phyloP scores from a whole-genome alignment of 768 basidiomycete genomes.

The Panaeolus papilionaceus region DNA sequence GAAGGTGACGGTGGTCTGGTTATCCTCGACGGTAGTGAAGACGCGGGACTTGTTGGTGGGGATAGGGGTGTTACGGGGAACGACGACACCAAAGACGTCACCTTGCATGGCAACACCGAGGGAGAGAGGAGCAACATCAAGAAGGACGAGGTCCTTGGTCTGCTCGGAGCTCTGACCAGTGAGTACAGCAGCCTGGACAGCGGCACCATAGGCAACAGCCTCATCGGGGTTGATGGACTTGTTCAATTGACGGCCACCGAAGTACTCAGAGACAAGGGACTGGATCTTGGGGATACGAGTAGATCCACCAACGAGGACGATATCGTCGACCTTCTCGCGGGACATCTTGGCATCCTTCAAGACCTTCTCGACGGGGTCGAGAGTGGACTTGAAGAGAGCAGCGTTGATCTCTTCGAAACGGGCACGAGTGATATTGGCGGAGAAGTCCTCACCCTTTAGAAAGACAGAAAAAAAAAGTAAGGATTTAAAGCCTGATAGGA shows the following conservation, averaged over 20 bases:
- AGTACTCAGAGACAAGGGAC: conserved; percentile 97
- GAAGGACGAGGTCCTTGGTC: conserved; percentile 96
- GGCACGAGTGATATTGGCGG: conserved; percentile 97
- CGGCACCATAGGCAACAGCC: conserved; percentile 99
- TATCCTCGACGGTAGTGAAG: conserved; percentile 99
- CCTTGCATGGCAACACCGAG: conserved; percentile 99
- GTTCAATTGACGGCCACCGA: conserved; percentile 97
- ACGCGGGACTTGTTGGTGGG: conserved; percentile 99
- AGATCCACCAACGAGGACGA: conserved; percentile 99
- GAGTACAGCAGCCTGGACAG: conserved; percentile 98
- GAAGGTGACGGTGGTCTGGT: conserved; percentile 99
- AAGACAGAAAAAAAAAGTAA: conserved; percentile 9
- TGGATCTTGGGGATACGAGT: conserved; percentile 99
- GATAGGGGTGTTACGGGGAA: conserved; percentile 99
- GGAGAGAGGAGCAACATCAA: conserved; percentile 97
- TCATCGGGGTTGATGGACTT: conserved; percentile 99
- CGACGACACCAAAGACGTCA: conserved; percentile 99
- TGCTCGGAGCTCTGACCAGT: conserved; percentile 99
- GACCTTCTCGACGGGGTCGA: conserved; percentile 99
- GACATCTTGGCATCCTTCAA: conserved; percentile 99
- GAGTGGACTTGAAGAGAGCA: conserved; percentile 91
- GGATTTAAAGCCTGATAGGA: not conserved
- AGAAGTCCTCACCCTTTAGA: conserved; percentile 92
- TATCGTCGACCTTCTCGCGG: conserved; percentile 97
- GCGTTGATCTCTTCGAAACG: conserved; percentile 99